Evolutionary conservation across 805 yeast genomes (phyloP).

Genomic region (Pichia cephalocereana): DNA sequence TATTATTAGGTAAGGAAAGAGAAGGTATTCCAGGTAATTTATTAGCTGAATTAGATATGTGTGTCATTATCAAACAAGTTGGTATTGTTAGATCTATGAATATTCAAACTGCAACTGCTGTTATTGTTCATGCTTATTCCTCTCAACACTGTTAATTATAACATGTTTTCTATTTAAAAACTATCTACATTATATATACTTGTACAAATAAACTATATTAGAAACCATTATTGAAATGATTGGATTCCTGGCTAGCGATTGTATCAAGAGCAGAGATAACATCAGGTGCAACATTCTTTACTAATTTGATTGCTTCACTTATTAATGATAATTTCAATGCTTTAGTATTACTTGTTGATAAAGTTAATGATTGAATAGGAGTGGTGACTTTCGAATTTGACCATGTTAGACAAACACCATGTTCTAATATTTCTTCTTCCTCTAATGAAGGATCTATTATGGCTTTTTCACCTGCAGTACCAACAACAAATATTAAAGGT

Average conservation of each 20-base stretch:
- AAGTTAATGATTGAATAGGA: constrained; percentile 62
- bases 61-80: constrained; percentile 84
- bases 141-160: constrained; percentile 43
- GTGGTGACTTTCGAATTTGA: constrained; percentile 56
- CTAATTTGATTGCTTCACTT: constrained; percentile 45
- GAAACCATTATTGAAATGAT: constrained; percentile 22
- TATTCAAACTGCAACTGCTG: constrained; percentile 94
- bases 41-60: constrained; percentile 71
- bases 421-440: constrained; percentile 83
- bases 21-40: constrained; percentile 88
- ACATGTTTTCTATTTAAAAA: not conserved
- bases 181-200: not conserved
- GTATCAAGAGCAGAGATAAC: constrained; percentile 52
- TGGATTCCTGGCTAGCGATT: constrained; percentile 32
- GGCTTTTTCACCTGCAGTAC: constrained; percentile 59
- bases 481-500: constrained; percentile 69
- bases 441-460: constrained; percentile 81
- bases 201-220: constrained; percentile 4
- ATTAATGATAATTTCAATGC: constrained; percentile 45
- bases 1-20: constrained; percentile 76
- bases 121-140: constrained; percentile 85
- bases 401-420: constrained; percentile 71
- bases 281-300: constrained; percentile 49
- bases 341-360: constrained; percentile 41
- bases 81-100: constrained; percentile 95